Base-by-base conservation (phyloP, 2,329 filamentous ascomycete species). In the Catunica adiposa region DNA sequence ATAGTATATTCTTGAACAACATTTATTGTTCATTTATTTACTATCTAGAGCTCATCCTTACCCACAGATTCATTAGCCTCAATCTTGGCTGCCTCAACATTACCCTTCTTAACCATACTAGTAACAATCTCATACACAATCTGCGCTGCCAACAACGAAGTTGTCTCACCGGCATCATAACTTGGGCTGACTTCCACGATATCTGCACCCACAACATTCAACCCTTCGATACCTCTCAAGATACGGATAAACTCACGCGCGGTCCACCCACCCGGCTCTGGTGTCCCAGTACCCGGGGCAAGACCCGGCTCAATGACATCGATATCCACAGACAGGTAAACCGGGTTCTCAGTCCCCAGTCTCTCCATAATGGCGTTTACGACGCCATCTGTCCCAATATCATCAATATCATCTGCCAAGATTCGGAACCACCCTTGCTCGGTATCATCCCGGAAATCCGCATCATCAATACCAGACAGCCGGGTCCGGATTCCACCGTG, bases 261-360 rank as follows among this genome's bases (percentile, higher is more conserved):
- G 4, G 86, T 92, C 89, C 89, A 95, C 38, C 89, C 89, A 57
- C 89, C 89, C 0, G 88, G 84, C 71, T 94, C 89, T 0, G 89
- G 89, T 0, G 89, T 95, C 1, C 89, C 89, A 0, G 88, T 94
- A 1, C 84, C 86, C 0, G 87, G 86, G 1, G 69, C 69, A 54
- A 71, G 69, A 6, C 68, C 69, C 0, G 89, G 88, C 65, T 94
- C 88, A 2, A 94, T 73, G 0, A 86, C 89, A 64, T 94, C 88
- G 62, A 94, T 94, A 64, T 95, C 89, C 3, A 71, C 78, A 37
- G 79, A 84, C 8, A 94, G 71, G 64, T 94, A 94, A 1, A 94
- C 86, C 0, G 86, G 87, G 61, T 79, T 80, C 60, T 86, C 79
- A 0, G 77, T 80, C 1, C 86, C 87, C 3, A 94, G 80, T 1